phyloP scores from a whole-genome alignment of 495 filamentous ascomycete species.

The Xylaria sp. region DNA sequence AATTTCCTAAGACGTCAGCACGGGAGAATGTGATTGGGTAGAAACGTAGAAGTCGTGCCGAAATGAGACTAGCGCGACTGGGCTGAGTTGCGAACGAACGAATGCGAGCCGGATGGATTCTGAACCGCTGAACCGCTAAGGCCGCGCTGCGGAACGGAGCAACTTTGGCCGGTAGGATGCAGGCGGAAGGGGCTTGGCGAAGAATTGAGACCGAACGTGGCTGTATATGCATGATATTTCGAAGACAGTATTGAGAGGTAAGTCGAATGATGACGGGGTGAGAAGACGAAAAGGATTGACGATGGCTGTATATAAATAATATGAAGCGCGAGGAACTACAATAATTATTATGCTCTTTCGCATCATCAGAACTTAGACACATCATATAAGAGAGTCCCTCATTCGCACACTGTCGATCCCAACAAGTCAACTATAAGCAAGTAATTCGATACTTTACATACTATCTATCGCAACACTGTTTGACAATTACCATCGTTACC shows the following conservation, averaged over 20 bases:
- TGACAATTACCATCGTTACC: background rate
- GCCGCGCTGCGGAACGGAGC: too few relatives aligned
- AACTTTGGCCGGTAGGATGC: background rate
- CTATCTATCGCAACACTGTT: background rate
- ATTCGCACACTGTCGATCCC: background rate
- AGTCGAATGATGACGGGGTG: background rate
- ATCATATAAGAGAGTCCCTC: background rate
- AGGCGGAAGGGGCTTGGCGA: background rate
- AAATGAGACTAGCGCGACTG: background rate
- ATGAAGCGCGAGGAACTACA: background rate
- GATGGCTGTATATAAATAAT: background rate
- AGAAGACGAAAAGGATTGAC: too few relatives aligned
- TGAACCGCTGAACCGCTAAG: background rate
- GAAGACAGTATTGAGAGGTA: background rate
- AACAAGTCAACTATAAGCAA: background rate
- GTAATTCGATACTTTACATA: too few relatives aligned
- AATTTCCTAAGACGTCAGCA: slow-evolving; percentile 16
- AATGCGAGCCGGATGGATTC: slow-evolving; percentile 7
- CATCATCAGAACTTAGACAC: background rate
- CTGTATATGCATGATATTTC: background rate
- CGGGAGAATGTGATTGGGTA: background rate
- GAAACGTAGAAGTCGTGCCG: background rate
- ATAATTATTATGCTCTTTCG: background rate
- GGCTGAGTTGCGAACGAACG: background rate
- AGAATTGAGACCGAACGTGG: background rate